Evolutionary conservation across 306 rosid species (phyloP), one percentile per base, ranked within the genome.

Genomic region (Castanea sativa): DNA sequence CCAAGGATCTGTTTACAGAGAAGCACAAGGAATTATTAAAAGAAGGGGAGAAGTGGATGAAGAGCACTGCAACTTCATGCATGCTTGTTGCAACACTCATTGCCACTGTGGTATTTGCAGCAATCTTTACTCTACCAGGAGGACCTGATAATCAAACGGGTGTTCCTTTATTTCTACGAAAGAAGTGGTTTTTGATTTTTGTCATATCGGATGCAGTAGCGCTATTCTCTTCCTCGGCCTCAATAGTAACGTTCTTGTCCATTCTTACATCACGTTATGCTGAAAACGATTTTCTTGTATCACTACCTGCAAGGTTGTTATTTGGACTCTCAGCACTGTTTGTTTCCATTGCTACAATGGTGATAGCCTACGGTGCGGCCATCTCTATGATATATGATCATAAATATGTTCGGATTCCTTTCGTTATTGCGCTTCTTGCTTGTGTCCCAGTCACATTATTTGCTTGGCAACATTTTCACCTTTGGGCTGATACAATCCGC

Each of bases 41-140:
- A 2, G 72, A 71, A 4, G 92, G 87, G 13, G 91, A 89, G 70
- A 18, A 73, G 2, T 89, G 93, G 95, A 91, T 87, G 92, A 73
- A 84, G 52, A 0, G 65, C 70, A 91, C 93, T 2, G 82, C 93
- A 2, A 49, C 43, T 3, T 89, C 89, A 19, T 87, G 91, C 25
- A 76, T 85, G 87, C 27, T 87, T 3, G 90, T 85, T 29, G 71
- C 95, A 0, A 82, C 95, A 0, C 73, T 91, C 8, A 91, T 89
- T 0, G 69, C 91, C 0, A 89, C 95, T 0, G 89, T 86, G 4
- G 90, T 89, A 11, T 85, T 91, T 15, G 4, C 92, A 25, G 90
- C 90, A 4, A 90, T 89, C 20, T 82, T 87, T 68, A 87, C 76
- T 4, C 21, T 87, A 19, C 95, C 93, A 0, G 91, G 91, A 4